These are phyloP conservation scores for Vairimorpha ceranae DNA, from an alignment of 371 early-diverging fungal genomes.

Conservation along the genomic window DNA sequence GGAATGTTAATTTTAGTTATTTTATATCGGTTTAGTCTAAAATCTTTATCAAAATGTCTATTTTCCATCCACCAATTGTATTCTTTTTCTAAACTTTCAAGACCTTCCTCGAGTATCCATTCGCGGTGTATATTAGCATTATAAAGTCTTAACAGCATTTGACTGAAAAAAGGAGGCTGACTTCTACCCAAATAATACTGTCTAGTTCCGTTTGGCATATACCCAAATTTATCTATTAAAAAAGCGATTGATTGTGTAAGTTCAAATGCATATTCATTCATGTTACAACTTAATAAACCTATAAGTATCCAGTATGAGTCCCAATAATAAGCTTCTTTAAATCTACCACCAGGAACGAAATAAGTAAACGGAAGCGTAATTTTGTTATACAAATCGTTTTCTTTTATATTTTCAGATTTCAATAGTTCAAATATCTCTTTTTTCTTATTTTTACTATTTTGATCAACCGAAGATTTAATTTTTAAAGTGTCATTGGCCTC, in stretches of 20 bases:
- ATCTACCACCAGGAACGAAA: slow-evolving; percentile 72
- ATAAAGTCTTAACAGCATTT: slow-evolving; percentile 43
- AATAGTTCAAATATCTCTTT: background rate
- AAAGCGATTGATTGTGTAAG: slow-evolving; percentile 69
- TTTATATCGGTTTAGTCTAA: slow-evolving; percentile 34
- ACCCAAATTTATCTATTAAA: slow-evolving; percentile 69
- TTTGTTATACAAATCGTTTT: background rate
- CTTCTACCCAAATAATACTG: slow-evolving; percentile 76
- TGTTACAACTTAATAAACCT: slow-evolving; percentile 69
- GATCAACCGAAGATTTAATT: background rate
- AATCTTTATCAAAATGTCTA: slow-evolving; percentile 41
- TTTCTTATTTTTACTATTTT: background rate
- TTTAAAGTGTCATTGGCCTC: background rate
- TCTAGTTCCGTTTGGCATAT: slow-evolving; percentile 76
- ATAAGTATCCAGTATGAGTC: slow-evolving; percentile 74
- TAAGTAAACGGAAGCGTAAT: background rate
- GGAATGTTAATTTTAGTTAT: slow-evolving; percentile 61
- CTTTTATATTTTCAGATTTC: background rate
- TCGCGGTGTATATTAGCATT: slow-evolving; percentile 31
- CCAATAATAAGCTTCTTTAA: slow-evolving; percentile 81
- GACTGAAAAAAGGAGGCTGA: slow-evolving; percentile 69
- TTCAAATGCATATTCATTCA: slow-evolving; percentile 65
- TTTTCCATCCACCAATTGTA: slow-evolving; percentile 68
- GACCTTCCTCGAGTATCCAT: slow-evolving; percentile 37
- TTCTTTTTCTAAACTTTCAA: slow-evolving; percentile 64